Base-by-base conservation (phyloP, 1,284 basidiomycete genomes). In the Athelia sp. region DNA sequence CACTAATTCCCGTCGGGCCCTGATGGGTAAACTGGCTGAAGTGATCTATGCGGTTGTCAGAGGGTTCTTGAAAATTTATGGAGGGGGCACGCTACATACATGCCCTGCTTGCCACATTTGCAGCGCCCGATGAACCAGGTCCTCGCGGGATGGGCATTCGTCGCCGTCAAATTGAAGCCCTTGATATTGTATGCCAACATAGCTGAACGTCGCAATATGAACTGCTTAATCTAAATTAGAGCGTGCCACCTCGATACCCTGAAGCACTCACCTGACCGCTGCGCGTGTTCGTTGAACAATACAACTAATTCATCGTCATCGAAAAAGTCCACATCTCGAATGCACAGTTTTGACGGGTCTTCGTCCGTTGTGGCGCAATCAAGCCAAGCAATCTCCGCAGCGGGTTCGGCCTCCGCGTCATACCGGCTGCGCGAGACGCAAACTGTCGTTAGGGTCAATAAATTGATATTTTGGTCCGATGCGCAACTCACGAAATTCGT, bases 301-400 rank as follows among this genome's bases (percentile, higher is more conserved):
- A 87, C 69, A 56, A 87, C 72, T 50, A 87, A 60, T 58, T 64
- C 71, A 62, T 83, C 75, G 58, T 87, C 82, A 69, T 90, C 87
- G 62, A 90, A 88, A 66, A 90, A 90, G 51, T 86, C 83, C 48
- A 71, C 74, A 58, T 84, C 82, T 58, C 87, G 62, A 45, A 88
- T 58, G 52, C 82, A 72, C 57, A 83, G 59, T 50, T 65, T 64
- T 42, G 50, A 51, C 42, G 53, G 52, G 53, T 54, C 61, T 22
- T 44, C 22, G 59, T 68, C 66, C 59, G 64, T 68, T 54, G 64
- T 60, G 56, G 75, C 61, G 60, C 79, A 79, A 60, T 80, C 74
- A 35, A 84, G 67, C 64, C 84, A 59, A 55, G 67, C 72, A 54
- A 78, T 64, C 51, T 67, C 68, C 60, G 78, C 64, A 54, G 65